Conservation (phyloP, 2,329 filamentous ascomycete genomes). For the Whalleya microplaca region DNA sequence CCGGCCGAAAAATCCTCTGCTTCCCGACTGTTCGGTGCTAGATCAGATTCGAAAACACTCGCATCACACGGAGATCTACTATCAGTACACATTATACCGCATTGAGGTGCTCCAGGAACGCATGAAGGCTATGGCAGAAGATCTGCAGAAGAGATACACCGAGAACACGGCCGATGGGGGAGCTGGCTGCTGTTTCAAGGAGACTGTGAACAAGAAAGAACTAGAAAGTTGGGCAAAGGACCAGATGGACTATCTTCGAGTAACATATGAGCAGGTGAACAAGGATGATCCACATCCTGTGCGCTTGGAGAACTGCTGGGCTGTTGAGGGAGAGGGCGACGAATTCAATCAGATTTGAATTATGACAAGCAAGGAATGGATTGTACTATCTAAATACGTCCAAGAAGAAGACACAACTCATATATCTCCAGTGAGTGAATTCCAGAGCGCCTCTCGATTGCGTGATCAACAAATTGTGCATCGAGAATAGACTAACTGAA, state of each 20-base stretch:
- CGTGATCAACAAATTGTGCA: neutral
- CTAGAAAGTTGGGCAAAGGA: neutral
- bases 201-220: neutral
- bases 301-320: neutral
- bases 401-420: neutral
- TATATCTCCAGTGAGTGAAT: neutral
- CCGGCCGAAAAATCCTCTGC: neutral
- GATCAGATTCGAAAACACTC: neutral
- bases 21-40: neutral
- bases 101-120: neutral
- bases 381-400: neutral
- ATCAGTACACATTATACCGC: neutral
- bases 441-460: neutral
- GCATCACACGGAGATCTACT: neutral
- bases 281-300: neutral
- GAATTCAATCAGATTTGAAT: neutral
- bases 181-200: neutral
- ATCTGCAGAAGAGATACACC: neutral
- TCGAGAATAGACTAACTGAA: neutral
- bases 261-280: neutral
- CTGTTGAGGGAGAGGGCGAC: neutral
- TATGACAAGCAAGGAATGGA: neutral
- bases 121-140: neutral
- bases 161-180: neutral
- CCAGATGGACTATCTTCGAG: neutral